Conservation (phyloP, 306 rosid genomes). For the Pachyrhizus erosus region DNA sequence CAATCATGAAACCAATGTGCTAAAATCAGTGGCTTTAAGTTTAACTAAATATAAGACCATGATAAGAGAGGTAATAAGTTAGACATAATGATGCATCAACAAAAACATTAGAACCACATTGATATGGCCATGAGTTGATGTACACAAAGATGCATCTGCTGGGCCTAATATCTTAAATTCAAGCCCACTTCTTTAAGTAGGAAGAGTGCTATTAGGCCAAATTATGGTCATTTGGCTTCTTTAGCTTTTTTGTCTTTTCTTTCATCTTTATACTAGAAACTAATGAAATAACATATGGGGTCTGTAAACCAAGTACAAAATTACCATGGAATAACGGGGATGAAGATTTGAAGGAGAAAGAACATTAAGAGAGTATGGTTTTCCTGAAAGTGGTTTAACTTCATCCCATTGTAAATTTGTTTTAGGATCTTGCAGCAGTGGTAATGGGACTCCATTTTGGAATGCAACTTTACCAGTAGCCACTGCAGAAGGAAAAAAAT, state of each 20-base stretch:
- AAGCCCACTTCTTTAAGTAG: neutral
- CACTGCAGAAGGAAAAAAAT: neutral
- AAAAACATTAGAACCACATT: constrained; percentile 14
- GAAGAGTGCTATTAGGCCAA: neutral
- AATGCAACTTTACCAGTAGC: neutral
- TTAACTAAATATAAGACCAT: constrained; percentile 13
- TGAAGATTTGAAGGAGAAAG: constrained; percentile 44
- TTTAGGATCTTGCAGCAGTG: neutral
- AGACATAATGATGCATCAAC: constrained; percentile 6
- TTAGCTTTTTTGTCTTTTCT: neutral
- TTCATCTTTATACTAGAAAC: neutral
- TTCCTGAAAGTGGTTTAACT: constrained; percentile 59
- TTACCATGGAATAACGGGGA: constrained; percentile 52
- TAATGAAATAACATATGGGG: neutral
- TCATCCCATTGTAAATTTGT: constrained; percentile 45
- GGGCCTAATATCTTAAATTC: constrained; percentile 6
- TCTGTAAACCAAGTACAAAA: neutral
- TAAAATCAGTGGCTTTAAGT: constrained; percentile 12
- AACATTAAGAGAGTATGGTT: constrained; percentile 45
- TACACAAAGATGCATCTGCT: neutral
- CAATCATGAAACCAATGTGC: neutral
- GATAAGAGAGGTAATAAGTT: constrained; percentile 6
- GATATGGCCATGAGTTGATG: neutral
- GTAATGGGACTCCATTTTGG: constrained; percentile 3
- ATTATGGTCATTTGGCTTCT: neutral